Evolutionary conservation across 2,329 filamentous ascomycete genomes (phyloP).

Genomic region (Lecanosticta acicola): DNA sequence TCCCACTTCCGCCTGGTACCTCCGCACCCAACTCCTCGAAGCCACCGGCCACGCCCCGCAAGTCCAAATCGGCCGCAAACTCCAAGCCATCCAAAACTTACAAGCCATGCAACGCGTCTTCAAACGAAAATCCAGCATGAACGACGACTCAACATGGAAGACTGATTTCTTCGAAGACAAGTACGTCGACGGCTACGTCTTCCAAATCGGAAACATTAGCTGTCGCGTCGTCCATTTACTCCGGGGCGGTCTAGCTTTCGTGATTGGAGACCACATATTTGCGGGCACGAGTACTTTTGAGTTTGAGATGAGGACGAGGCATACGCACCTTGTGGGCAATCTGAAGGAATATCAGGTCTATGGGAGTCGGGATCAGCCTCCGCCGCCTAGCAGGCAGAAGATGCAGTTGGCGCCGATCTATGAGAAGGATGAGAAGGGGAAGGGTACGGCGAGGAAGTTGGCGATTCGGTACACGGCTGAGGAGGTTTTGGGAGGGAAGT

Average conservation of each 20-base stretch:
- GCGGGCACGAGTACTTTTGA: slow-evolving; percentile 14
- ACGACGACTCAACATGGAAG: slow-evolving; percentile 12
- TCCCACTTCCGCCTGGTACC: slow-evolving; percentile 21
- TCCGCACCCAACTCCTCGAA: slow-evolving; percentile 19
- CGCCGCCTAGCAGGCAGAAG: slow-evolving; percentile 5
- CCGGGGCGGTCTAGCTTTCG: slow-evolving; percentile 16
- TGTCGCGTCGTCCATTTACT: slow-evolving; percentile 16
- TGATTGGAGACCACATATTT: slow-evolving; percentile 19
- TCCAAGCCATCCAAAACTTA: slow-evolving; percentile 6
- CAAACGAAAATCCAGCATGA: slow-evolving; percentile 20
- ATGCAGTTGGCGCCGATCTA: slow-evolving; percentile 14
- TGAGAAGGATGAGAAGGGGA: slow-evolving; percentile 1
- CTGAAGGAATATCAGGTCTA: slow-evolving; percentile 17
- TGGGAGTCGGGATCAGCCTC: slow-evolving; percentile 14
- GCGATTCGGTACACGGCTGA: slow-evolving; percentile 16
- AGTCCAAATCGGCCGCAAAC: slow-evolving; percentile 13
- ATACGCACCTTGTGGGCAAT: slow-evolving; percentile 5
- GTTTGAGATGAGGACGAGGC: slow-evolving; percentile 12
- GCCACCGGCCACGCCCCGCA: slow-evolving; percentile 14
- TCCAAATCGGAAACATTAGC: slow-evolving; percentile 14
- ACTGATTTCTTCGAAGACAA: slow-evolving; percentile 13
- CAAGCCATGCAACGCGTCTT: slow-evolving; percentile 20
- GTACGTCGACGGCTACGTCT: slow-evolving; percentile 17
- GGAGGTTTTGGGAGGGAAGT: not conserved
- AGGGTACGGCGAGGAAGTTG: slow-evolving; percentile 12